These are phyloP conservation scores for Tetradesmus lagerheimii DNA, from an alignment of 139 green algal species.

Conservation along the genomic window DNA sequence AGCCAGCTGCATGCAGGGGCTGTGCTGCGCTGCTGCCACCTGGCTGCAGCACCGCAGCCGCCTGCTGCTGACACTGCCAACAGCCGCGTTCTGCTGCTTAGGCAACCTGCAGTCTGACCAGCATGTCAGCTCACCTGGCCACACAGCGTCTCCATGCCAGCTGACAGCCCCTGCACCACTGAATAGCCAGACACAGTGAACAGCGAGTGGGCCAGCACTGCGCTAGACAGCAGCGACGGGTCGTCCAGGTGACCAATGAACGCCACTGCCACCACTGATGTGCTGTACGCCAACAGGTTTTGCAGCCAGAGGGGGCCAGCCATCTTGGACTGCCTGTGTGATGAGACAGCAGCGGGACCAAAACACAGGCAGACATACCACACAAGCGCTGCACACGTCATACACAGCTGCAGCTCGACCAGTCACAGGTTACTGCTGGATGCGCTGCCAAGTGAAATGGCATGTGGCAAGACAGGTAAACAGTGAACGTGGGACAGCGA, in stretches of 20 bases:
- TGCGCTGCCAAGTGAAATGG: too few species aligned
- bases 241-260: constrained; percentile 63
- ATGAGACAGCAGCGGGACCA: neutral
- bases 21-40: too few species aligned
- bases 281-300: constrained; percentile 52
- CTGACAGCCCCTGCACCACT: constrained; percentile 63
- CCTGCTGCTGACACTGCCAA: too few species aligned
- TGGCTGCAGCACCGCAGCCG: too few species aligned
- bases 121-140: constrained; percentile 61
- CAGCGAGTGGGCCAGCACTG: constrained; percentile 66
- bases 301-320: constrained; percentile 54
- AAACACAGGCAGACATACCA: neutral
- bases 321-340: constrained; percentile 46
- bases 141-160: constrained; percentile 81
- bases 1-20: too few species aligned
- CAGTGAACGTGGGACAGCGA: too few species aligned
- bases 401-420: neutral
- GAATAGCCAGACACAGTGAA: constrained; percentile 81
- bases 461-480: too few species aligned
- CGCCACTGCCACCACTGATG: constrained; percentile 48
- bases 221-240: constrained; percentile 49
- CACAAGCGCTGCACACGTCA: neutral
- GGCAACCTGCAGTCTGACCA: too few species aligned
- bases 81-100: too few species aligned
- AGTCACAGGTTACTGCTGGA: neutral